A percentile compares a stretch with the other conserved stretches of the same genome.
These are phyloP conservation scores for Fagus sylvatica DNA, from an alignment of 306 rosid species.

Conservation along the genomic window DNA sequence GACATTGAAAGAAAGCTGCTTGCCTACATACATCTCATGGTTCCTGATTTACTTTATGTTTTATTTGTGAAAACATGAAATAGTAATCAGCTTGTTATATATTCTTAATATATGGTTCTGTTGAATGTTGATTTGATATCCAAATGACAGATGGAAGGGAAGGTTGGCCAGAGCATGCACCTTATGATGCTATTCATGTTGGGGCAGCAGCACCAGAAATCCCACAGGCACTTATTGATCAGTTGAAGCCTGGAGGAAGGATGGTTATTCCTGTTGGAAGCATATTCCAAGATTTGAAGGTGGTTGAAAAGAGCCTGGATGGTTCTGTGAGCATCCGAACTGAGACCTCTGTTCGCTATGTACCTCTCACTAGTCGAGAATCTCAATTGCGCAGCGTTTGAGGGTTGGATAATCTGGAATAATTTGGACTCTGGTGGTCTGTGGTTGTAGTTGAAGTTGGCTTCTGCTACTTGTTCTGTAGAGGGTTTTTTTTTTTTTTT, in stretches of 20 bases:
- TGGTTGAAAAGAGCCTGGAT: conserved; percentile 78
- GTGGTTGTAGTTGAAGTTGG: not conserved
- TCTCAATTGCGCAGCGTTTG: conserved; percentile 61
- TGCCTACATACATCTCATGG: too few relatives aligned
- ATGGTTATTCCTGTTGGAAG: conserved; percentile 96
- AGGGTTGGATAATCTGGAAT: conserved; percentile 6
- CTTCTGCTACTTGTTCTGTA: not conserved
- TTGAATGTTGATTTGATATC: not conserved
- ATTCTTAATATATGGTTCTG: too few relatives aligned
- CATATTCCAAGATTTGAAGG: conserved; percentile 74
- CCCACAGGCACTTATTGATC: conserved; percentile 78
- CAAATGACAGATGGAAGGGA: conserved; percentile 75
- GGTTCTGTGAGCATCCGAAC: conserved; percentile 61
- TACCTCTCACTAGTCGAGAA: conserved; percentile 89
- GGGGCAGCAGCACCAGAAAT: conserved; percentile 96
- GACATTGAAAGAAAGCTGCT: too few relatives aligned
- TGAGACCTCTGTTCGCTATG: conserved; percentile 83
- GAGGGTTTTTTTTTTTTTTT: not conserved
- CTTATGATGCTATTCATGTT: conserved; percentile 95
- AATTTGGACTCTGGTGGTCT: not conserved
- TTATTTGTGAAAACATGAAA: too few relatives aligned
- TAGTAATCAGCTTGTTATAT: too few relatives aligned
- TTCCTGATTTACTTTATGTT: too few relatives aligned
- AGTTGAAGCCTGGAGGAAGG: conserved; percentile 93
- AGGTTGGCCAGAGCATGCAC: conserved; percentile 80